Conservation (phyloP, 192 early-diverging fungal species). For the Coemansia sp. region DNA sequence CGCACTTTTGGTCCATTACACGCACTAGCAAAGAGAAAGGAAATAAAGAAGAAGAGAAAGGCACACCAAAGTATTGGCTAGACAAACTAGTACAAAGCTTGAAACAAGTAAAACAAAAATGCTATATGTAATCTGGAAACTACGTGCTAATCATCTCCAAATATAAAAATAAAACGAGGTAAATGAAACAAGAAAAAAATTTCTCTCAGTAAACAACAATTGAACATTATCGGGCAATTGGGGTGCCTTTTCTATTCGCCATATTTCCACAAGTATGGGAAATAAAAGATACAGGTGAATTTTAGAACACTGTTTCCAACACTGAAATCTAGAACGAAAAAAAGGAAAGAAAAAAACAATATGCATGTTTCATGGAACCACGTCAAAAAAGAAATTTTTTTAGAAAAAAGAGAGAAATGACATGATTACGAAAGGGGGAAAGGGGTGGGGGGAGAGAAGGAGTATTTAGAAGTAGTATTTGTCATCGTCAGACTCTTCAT, state of each 20-base stretch:
- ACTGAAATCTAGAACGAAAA: not conserved
- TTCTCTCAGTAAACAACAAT: too few species aligned
- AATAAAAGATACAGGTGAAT: not conserved
- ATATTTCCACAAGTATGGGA: not conserved
- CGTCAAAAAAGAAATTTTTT: not conserved
- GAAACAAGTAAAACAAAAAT: too few species aligned
- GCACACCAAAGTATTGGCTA: too few species aligned
- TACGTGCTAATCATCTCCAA: too few species aligned
- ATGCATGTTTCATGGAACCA: not conserved
- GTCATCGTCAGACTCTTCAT: slow-evolving; percentile 12
- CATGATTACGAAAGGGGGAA: not conserved
- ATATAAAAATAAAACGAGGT: too few species aligned
- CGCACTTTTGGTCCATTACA: slow-evolving; percentile 47
- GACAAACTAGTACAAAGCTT: too few species aligned
- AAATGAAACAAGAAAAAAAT: too few species aligned
- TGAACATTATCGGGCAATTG: too few species aligned
- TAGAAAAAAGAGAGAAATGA: too few species aligned
- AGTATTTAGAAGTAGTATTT: slow-evolving; percentile 22
- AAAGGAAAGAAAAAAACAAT: not conserved
- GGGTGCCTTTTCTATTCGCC: too few species aligned
- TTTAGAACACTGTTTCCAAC: not conserved
- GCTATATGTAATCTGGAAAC: too few species aligned
- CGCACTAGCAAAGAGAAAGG: slow-evolving; percentile 9
- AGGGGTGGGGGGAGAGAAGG: not conserved
- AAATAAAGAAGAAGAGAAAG: slow-evolving; percentile 4